Base-by-base conservation (phyloP, 2,329 filamentous ascomycete species). In the Onygenales sp. region DNA sequence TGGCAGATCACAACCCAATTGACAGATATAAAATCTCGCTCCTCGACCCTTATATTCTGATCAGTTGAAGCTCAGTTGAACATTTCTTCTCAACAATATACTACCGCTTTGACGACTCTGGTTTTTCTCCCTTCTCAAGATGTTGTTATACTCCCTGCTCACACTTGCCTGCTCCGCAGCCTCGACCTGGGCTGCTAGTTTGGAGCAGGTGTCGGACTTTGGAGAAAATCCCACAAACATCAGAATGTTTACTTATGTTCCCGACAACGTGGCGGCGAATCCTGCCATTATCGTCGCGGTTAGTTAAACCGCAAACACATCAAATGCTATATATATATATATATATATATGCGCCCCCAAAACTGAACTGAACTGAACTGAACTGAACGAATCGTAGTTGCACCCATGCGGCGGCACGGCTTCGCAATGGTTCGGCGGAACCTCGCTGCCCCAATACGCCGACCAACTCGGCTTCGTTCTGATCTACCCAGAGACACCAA, bases 221-320 rank as follows among this genome's bases (percentile, higher is more conserved):
- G 72, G 73, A 14, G 56, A 58, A 6, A 78, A 77, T 50, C 69
- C 72, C 5, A 72, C 72, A 14, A 72, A 74, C 32, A 75, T 75
- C 8, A 66, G 66, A 9, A 78, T 80, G 64, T 78, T 74, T 66
- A 75, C 80, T 55, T 75, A 75, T 51, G 72, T 73, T 10, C 71
- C 71, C 3, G 66, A 70, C 50, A 67, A 66, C 56, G 69, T 75
- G 39, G 67, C 69, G 5, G 52, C 69, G 2, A 70, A 63, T 4
- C 77, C 78, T 0, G 72, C 76, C 3, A 66, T 81, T 51, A 68
- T 81, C 13, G 75, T 81, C 38, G 78, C 75, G 57, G 72, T 75
- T 27, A 44, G 42, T 44, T 11, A 10, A 13, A 1, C 9, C 9
- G 6, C 3, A 39, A 39, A 27, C 21, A 27, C 21, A 27, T 27